Conservation (phyloP, 2,329 filamentous ascomycete species). For the Colletotrichum eremochloae region DNA sequence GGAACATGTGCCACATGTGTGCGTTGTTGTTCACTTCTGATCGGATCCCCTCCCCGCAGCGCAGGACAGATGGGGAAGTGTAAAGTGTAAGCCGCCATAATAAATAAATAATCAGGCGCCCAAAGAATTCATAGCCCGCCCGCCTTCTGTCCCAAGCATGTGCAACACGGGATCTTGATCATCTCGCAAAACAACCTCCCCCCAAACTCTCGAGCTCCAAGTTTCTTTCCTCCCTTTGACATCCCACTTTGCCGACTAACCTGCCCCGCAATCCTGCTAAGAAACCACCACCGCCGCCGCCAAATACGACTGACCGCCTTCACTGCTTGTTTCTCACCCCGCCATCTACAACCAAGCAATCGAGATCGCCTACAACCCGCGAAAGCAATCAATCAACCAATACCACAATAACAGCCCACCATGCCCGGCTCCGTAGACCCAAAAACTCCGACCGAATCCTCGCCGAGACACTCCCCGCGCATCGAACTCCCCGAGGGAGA, state of each 20-base stretch:
- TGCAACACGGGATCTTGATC: slow-evolving; percentile 22
- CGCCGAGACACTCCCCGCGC: slow-evolving; percentile 50
- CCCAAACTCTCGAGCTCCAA: slow-evolving; percentile 10
- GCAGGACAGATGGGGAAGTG: neutral
- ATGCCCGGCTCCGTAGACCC: slow-evolving; percentile 60
- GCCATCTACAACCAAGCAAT: slow-evolving; percentile 11
- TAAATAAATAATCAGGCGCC: slow-evolving; percentile 9
- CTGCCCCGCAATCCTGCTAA: slow-evolving; percentile 29
- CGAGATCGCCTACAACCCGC: neutral
- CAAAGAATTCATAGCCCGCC: neutral
- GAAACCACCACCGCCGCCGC: slow-evolving; percentile 25
- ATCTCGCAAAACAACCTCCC: slow-evolving; percentile 24
- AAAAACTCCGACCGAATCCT: slow-evolving; percentile 51
- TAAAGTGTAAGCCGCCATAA: neutral
- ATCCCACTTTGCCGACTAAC: slow-evolving; percentile 15
- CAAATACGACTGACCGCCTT: slow-evolving; percentile 3
- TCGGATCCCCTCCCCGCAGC: slow-evolving; percentile 4
- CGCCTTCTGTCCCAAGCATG: slow-evolving; percentile 22
- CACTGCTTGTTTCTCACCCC: neutral
- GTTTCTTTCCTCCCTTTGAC: neutral
- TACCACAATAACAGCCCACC: slow-evolving; percentile 37
- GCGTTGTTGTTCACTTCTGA: slow-evolving; percentile 6
- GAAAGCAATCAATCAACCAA: neutral
- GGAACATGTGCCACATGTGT: slow-evolving; percentile 18
- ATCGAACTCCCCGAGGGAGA: slow-evolving; percentile 63